These are phyloP conservation scores for Phytophthora parvispora DNA, from an alignment of 352 stramenopile species.

Conservation along the genomic window DNA sequence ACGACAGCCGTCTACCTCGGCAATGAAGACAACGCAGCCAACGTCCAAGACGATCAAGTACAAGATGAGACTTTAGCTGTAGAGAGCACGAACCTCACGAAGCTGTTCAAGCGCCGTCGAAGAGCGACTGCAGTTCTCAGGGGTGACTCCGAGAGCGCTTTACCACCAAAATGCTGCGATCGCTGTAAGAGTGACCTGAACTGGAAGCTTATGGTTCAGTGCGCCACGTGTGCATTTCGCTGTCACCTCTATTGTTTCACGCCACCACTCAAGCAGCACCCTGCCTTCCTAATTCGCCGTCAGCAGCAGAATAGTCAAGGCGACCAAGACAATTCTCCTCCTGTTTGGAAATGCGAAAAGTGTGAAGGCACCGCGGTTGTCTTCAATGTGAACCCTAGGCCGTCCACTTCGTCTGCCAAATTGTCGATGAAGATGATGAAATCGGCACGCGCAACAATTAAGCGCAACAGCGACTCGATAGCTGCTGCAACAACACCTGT, in stretches of 20 bases:
- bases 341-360: constrained; percentile 40
- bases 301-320: constrained; percentile 12
- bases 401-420: background rate
- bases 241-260: constrained; percentile 80
- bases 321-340: background rate
- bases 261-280: constrained; percentile 71
- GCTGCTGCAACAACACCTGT: background rate
- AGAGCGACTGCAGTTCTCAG: constrained; percentile 9
- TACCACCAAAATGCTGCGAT: constrained; percentile 45
- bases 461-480: constrained; percentile 5
- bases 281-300: constrained; percentile 38
- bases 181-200: constrained; percentile 78
- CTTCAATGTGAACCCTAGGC: constrained; percentile 23
- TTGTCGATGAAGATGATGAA: constrained; percentile 1
- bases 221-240: constrained; percentile 55
- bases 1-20: background rate
- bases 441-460: background rate
- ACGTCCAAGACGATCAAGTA: background rate
- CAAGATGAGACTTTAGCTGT: background rate
- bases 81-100: constrained; percentile 17
- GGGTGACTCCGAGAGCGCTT: constrained; percentile 4
- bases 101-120: constrained; percentile 36
- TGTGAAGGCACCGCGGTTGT: constrained; percentile 34
- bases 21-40: constrained; percentile 1
- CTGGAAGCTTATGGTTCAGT: constrained; percentile 67